A percentile compares a stretch with the other conserved stretches of the same genome.
phyloP scores from a whole-genome alignment of 441 rosid species.

The Cnidoscolus chayamansa region DNA sequence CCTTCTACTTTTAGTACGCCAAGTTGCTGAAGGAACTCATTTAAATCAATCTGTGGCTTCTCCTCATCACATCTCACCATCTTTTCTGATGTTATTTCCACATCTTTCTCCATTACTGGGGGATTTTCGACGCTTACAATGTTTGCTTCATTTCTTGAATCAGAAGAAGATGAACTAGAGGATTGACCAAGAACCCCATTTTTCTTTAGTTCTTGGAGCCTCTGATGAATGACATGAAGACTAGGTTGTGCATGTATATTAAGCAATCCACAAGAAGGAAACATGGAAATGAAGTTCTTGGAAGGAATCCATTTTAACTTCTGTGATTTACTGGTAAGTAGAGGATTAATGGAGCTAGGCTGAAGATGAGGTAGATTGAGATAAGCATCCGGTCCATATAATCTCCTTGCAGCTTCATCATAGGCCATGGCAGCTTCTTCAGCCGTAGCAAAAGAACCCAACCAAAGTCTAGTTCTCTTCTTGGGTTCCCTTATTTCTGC shows the following conservation, averaged over 20 bases:
- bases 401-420: slow-evolving; percentile 71
- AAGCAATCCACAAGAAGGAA: slow-evolving; percentile 74
- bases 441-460: slow-evolving; percentile 83
- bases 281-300: slow-evolving; percentile 78
- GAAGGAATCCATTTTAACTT: slow-evolving; percentile 86
- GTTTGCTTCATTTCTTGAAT: slow-evolving; percentile 37
- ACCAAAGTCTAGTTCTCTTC: slow-evolving; percentile 82
- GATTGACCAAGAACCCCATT: slow-evolving; percentile 38
- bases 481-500: slow-evolving; percentile 96
- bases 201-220: slow-evolving; percentile 78
- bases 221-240: slow-evolving; percentile 80
- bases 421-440: slow-evolving; percentile 98
- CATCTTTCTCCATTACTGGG: slow-evolving; percentile 30
- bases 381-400: slow-evolving; percentile 81
- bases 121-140: slow-evolving; percentile 16
- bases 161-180: slow-evolving; percentile 43
- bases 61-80: slow-evolving; percentile 25
- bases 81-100: slow-evolving; percentile 33
- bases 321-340: slow-evolving; percentile 19
- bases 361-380: slow-evolving; percentile 92
- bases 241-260: slow-evolving; percentile 85
- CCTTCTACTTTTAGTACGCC: slow-evolving; percentile 59
- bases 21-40: slow-evolving; percentile 85
- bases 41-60: slow-evolving; percentile 83
- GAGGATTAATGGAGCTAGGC: slow-evolving; percentile 21